A percentile compares a stretch with the other conserved stretches of the same genome.
Conservation (phyloP, 306 rosid genomes). For the Lupinus albus region DNA sequence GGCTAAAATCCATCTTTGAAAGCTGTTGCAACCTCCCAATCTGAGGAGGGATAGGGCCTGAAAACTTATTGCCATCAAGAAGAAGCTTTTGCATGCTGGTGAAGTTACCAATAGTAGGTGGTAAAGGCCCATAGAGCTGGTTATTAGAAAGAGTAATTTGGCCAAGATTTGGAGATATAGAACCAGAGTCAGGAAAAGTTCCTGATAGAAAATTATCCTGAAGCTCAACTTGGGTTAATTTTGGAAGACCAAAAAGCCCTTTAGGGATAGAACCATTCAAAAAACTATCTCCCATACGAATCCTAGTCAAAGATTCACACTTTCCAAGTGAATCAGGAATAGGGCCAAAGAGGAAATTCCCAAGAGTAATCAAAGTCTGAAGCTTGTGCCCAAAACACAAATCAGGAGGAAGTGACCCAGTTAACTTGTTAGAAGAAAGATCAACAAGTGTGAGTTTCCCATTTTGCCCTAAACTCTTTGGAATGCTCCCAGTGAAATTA, state of each 20-base stretch:
- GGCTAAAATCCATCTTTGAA: slow-evolving; percentile 82
- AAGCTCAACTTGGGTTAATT: slow-evolving; percentile 78
- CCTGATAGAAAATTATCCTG: slow-evolving; percentile 79
- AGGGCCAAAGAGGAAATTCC: slow-evolving; percentile 77
- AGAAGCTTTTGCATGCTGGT: slow-evolving; percentile 90
- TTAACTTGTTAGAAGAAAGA: slow-evolving; percentile 82
- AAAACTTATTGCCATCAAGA: slow-evolving; percentile 74
- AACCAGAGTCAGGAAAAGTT: slow-evolving; percentile 58
- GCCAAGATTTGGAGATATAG: slow-evolving; percentile 63
- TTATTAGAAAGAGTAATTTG: slow-evolving; percentile 85
- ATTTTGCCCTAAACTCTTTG: slow-evolving; percentile 69
- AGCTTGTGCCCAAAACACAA: slow-evolving; percentile 79
- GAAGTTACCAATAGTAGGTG: slow-evolving; percentile 84
- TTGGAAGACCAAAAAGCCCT: slow-evolving; percentile 76
- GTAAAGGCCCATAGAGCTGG: slow-evolving; percentile 71
- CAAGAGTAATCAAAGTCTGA: slow-evolving; percentile 73
- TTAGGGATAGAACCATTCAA: slow-evolving; percentile 87
- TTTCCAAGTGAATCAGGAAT: slow-evolving; percentile 83
- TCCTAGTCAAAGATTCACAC: slow-evolving; percentile 70
- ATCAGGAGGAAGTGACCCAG: slow-evolving; percentile 72
- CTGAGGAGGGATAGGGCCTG: slow-evolving; percentile 78
- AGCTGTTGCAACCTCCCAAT: slow-evolving; percentile 84
- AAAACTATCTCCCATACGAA: slow-evolving; percentile 87
- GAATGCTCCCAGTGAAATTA: slow-evolving; percentile 84
- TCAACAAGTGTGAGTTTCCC: slow-evolving; percentile 75